Base-by-base conservation (phyloP, 192 early-diverging fungal genomes). In the Funneliformis mosseae region DNA sequence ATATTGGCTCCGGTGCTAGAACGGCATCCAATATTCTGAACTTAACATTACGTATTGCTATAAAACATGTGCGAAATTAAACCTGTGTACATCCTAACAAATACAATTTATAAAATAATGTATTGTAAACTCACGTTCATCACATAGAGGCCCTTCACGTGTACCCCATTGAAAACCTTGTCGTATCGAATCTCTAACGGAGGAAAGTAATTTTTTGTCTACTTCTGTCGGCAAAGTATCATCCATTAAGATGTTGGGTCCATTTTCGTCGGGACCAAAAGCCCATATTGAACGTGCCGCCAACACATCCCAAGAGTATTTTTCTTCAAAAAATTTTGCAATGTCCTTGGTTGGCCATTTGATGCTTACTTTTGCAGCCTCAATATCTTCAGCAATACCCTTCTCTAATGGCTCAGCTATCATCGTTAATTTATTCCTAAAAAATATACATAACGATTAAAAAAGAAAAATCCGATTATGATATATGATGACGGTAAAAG, bases 151-250 rank as follows among this genome's bases (percentile, higher is more conserved):
- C 9, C 98, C 98, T 82, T 99, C 97, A 61, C 96, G 90, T 1
- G 96, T 90, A 33, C 94, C 97, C 98, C 98, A 99, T 84, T 97
- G 95, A 89, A 99, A 99, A 48, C 98, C 98, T 85, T 98, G 96
- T 59, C 90, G 89, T 77, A 99, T 90, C 21, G 93, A 91, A 81
- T 99, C 98, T 8, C 91, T 89, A 59, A 96, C 93, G 33, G 91
- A 86, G 21, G 88, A 87, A 43, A 99, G 83, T 42, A 95, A 81
- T 59, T 93, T 85, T 87, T 96, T 95, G 83, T 99, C 94, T 64
- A 66, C 63, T 79, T 99, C 98, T 14, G 90, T 87, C 0, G 96
- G 95, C 60, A 98, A 86, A n/a, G 98, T 98, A 81, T 99, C 98
- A 83, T 99, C 97, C 21, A 96, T 83, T 9, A 99, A 88, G 21